Conservation (phyloP, 176 grass and related monocot species). For the Rhynchospora tenuis region DNA sequence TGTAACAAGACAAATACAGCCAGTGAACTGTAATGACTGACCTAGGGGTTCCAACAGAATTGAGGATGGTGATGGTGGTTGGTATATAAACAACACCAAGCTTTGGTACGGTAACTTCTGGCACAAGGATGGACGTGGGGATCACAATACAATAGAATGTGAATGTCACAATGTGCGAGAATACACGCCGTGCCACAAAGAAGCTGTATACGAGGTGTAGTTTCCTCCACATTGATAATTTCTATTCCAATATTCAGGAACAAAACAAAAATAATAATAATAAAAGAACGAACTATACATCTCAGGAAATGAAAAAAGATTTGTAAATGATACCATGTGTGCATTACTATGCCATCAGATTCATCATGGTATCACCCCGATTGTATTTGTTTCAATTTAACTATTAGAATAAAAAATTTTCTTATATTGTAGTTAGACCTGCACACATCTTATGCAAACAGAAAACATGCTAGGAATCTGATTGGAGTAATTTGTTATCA, state of each 20-base stretch:
- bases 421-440: neutral
- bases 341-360: neutral
- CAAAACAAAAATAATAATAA: neutral
- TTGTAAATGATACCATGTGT: neutral
- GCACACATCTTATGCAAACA: neutral
- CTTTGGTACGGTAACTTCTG: constrained; percentile 70
- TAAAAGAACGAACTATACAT: neutral
- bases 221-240: constrained; percentile 83
- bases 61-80: constrained; percentile 65
- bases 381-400: neutral
- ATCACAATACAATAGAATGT: constrained; percentile 74
- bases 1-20: neutral
- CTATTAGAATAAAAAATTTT: neutral
- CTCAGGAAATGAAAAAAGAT: neutral
- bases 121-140: constrained; percentile 61
- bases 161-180: constrained; percentile 66
- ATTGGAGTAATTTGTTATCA: neutral
- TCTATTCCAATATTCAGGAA: constrained; percentile 37
- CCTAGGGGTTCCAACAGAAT: constrained; percentile 81
- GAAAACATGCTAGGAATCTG: neutral
- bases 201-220: constrained; percentile 90
- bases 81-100: constrained; percentile 77
- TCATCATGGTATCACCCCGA: neutral
- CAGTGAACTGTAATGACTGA: constrained; percentile 20
- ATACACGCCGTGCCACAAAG: constrained; percentile 63